These are phyloP conservation scores for Hyphopichia homilentoma DNA, from an alignment of 805 yeast genomes.

Conservation along the genomic window DNA sequence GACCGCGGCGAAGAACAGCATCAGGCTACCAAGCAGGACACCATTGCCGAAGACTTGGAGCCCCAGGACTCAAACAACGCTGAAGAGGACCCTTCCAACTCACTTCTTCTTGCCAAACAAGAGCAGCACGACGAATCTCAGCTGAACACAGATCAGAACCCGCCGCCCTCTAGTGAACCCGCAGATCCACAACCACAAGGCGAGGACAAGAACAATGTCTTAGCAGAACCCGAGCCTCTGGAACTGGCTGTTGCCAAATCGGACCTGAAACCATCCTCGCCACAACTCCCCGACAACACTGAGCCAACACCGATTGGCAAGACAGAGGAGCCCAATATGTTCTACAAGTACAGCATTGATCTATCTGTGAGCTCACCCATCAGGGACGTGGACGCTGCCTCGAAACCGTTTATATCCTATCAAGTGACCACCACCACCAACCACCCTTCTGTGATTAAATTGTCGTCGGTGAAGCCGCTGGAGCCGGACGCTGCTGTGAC, in stretches of 20 bases:
- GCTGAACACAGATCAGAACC: too few relatives aligned
- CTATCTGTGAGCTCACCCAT: constrained; percentile 55
- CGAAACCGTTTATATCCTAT: constrained; percentile 74
- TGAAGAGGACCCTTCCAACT: constrained; percentile 8
- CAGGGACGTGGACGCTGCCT: constrained; percentile 64
- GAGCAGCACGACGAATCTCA: too few relatives aligned
- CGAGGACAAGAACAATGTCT: not conserved
- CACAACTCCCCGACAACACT: not conserved
- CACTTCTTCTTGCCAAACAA: constrained; percentile 6
- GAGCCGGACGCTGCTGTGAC: constrained; percentile 20
- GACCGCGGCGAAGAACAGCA: constrained; percentile 41
- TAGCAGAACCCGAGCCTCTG: too few relatives aligned
- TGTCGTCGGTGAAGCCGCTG: constrained; percentile 15
- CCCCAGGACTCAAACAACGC: constrained; percentile 2
- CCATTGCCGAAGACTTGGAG: constrained; percentile 6
- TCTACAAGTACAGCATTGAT: constrained; percentile 14
- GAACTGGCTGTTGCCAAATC: too few relatives aligned
- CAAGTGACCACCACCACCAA: constrained; percentile 61
- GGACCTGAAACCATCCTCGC: not conserved
- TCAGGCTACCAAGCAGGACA: not conserved
- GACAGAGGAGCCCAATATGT: constrained; percentile 3
- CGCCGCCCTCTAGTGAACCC: too few relatives aligned
- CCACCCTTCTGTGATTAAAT: constrained; percentile 50
- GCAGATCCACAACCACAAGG: too few relatives aligned
- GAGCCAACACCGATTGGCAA: not conserved